Base-by-base conservation (phyloP, 1,284 basidiomycete genomes). In the Neonothopanus nambi region DNA sequence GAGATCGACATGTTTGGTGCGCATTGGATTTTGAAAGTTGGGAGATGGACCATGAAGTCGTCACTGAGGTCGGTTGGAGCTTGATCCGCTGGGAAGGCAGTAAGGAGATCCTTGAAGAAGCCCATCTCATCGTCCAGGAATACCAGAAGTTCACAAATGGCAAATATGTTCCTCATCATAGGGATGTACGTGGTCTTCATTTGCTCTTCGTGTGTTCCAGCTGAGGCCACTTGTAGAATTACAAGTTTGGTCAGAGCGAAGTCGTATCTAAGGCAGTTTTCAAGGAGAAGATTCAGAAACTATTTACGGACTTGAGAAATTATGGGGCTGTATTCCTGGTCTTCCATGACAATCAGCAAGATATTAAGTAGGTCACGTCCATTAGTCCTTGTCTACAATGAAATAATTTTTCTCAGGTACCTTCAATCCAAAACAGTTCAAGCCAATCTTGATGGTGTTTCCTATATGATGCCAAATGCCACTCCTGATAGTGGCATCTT, bases 41-140 rank as follows among this genome's bases (percentile, higher is more conserved):
- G 87, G 90, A 92, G 63, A 70, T 71, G 51, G 87, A 91, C 33
- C 86, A 90, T 61, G 79, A 67, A 0, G 57, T 85, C 20, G 72
- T 91, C 59, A 90, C 87, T 23, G 89, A 93, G 65, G 85, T 89
- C 59, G 89, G 89, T n/a, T 91, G 80, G 76, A 81, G 82, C 59
- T 63, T 73, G 13, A 59, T 83, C 18, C 73, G 70, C 11, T 91
- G 84, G 83, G 73, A 79, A 45, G 71, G 76, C 38, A 80, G 72
- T 2, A 48, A 72, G 44, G 72, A 73, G 58, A 61, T 81, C 17
- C 66, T 71, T 33, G 74, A 81, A 45, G 62, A 69, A 30, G 85
- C 79, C 0, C 90, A 92, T 65, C 70, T 83, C 45, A 81, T 88
- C 49, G 80, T 91, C 23, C 76, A 82, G 52, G 87, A 91, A 58